These are phyloP conservation scores for Cucumis hystrix DNA, from an alignment of 306 rosid species.

Conservation along the genomic window DNA sequence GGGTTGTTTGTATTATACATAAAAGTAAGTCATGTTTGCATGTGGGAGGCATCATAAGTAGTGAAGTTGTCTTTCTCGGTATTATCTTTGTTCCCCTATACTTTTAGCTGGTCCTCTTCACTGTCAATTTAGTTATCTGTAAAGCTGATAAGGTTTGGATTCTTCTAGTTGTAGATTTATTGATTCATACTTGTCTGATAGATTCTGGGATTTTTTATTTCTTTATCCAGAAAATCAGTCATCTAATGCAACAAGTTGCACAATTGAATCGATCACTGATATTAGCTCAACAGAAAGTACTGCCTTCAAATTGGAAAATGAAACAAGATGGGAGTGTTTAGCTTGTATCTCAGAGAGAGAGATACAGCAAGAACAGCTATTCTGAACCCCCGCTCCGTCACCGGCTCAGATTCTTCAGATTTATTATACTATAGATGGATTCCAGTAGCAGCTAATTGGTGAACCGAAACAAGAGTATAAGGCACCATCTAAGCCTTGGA, in stretches of 20 bases:
- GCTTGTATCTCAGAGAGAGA: neutral
- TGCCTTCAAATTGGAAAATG: slow-evolving; percentile 14
- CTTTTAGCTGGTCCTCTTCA: neutral
- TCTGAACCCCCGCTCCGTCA: neutral
- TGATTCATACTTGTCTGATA: neutral
- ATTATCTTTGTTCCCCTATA: neutral
- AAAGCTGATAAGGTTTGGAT: neutral
- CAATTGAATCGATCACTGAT: slow-evolving; percentile 22
- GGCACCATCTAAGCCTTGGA: neutral
- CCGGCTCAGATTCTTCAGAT: neutral
- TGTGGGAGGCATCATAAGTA: neutral
- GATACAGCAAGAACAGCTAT: neutral
- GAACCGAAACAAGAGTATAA: neutral
- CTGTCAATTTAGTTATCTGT: neutral
- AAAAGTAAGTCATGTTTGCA: neutral
- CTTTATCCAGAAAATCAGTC: slow-evolving; percentile 22
- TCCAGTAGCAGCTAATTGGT: neutral
- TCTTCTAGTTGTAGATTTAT: neutral
- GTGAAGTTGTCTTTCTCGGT: neutral
- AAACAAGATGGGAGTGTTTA: neutral
- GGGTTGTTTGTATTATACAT: neutral
- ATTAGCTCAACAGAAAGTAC: slow-evolving; percentile 15
- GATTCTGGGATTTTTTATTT: neutral
- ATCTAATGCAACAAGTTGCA: slow-evolving; percentile 24
- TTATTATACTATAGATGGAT: neutral